Evolutionary conservation across 1,284 basidiomycete genomes (phyloP).

Genomic region (Ustilago sp.): DNA sequence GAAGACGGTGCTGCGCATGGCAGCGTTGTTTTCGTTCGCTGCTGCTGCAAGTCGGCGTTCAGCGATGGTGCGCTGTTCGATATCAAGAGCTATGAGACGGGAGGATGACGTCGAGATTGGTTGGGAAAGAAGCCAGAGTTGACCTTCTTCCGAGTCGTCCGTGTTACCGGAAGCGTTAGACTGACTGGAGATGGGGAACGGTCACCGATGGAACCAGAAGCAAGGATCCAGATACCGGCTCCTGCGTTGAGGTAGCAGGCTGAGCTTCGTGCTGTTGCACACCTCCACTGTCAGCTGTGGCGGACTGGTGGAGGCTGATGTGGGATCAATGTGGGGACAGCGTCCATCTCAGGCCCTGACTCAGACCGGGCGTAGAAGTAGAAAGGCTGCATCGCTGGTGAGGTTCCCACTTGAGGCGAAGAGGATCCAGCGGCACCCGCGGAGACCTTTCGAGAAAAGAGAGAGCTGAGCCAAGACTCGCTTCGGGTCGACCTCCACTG

Average conservation of each 20-base stretch:
- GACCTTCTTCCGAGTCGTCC: constrained; percentile 53
- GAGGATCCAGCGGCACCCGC: neutral
- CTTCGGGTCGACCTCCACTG: constrained; percentile 18
- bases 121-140: constrained; percentile 59
- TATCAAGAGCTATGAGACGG: constrained; percentile 55
- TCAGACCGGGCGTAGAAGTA: constrained; percentile 8
- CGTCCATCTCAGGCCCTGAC: constrained; percentile 1
- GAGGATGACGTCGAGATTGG: constrained; percentile 53
- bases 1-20: constrained; percentile 16
- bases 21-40: constrained; percentile 16
- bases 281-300: constrained; percentile 24
- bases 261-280: constrained; percentile 9
- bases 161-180: constrained; percentile 25
- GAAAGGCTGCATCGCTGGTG: constrained; percentile 10
- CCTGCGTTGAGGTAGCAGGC: neutral
- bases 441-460: constrained; percentile 21
- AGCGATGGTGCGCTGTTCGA: constrained; percentile 39
- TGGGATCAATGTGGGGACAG: constrained; percentile 23
- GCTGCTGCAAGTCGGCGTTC: constrained; percentile 21
- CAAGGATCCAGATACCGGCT: constrained; percentile 5
- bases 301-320: constrained; percentile 23
- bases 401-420: constrained; percentile 9
- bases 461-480: constrained; percentile 32
- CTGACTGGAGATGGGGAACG: constrained; percentile 23
- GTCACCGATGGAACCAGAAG: constrained; percentile 17